Conservation (phyloP, 495 filamentous ascomycete species). For the Trichocladium uniseriatum region DNA sequence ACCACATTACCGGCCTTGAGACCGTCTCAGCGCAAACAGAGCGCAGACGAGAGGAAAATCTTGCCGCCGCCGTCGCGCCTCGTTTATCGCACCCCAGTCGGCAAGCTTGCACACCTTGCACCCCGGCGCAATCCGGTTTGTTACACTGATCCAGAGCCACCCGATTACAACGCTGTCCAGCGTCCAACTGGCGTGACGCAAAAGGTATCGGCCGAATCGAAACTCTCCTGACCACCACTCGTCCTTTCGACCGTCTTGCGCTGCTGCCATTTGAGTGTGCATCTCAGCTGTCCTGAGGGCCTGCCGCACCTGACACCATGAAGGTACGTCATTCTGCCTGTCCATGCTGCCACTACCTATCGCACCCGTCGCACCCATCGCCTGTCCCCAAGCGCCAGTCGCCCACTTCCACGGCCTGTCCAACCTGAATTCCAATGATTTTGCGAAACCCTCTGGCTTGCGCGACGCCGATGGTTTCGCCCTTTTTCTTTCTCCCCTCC, state of each 20-base stretch:
- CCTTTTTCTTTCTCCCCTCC: neutral
- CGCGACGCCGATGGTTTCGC: neutral
- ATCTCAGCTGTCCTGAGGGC: constrained; percentile 10
- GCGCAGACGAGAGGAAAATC: constrained; percentile 7
- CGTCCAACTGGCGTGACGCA: constrained; percentile 22
- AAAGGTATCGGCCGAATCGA: constrained; percentile 19
- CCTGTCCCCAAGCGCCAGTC: constrained; percentile 1
- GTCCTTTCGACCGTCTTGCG: constrained; percentile 7
- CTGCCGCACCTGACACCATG: constrained; percentile 29
- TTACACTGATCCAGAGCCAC: constrained; percentile 28
- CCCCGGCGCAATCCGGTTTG: constrained; percentile 12
- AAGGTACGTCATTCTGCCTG: constrained; percentile 40
- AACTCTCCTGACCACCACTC: constrained; percentile 5
- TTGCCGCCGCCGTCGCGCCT: constrained; percentile 2
- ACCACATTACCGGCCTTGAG: no score
- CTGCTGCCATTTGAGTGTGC: constrained; percentile 3
- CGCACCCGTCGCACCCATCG: constrained; percentile 11
- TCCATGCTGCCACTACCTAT: constrained; percentile 12
- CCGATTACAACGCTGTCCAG: constrained; percentile 12
- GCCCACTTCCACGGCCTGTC: neutral
- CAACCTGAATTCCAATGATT: neutral
- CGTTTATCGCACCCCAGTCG: neutral
- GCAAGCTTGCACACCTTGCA: no score
- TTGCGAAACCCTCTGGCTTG: neutral
- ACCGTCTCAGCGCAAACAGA: neutral